A percentile compares a stretch with the other conserved stretches of the same genome.
phyloP scores from a whole-genome alignment of 768 basidiomycete genomes.

The Termitomyces sp. region DNA sequence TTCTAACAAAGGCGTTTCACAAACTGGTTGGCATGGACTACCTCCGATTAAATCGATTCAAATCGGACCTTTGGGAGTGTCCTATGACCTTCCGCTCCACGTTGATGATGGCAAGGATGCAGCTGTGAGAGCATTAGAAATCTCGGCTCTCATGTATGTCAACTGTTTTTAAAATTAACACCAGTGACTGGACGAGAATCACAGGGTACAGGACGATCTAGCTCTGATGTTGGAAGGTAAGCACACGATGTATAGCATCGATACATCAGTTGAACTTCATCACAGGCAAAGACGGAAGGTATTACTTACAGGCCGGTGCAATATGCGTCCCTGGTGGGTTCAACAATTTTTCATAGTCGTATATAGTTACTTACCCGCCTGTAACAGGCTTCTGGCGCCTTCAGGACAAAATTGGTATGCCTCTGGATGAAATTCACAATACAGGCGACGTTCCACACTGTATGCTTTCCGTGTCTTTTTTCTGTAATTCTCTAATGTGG shows the following conservation, averaged over 20 bases:
- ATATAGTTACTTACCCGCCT: not conserved
- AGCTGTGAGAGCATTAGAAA: conserved; percentile 51
- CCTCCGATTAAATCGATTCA: conserved; percentile 48
- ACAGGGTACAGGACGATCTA: conserved; percentile 52
- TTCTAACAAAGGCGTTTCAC: conserved; percentile 10
- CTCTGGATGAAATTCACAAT: conserved; percentile 68
- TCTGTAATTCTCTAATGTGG: not conserved
- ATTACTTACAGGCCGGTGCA: conserved; percentile 72
- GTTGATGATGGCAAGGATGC: conserved; percentile 27
- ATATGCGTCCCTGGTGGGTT: conserved; percentile 57
- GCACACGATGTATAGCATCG: conserved; percentile 4
- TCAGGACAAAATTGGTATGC: conserved; percentile 68
- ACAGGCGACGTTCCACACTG: conserved; percentile 71
- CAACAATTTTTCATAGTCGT: not conserved
- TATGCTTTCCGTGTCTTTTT: conserved; percentile 25
- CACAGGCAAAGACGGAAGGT: conserved; percentile 58
- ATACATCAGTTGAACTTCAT: not conserved
- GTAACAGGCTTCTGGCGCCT: conserved; percentile 68
- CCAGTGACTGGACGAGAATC: not conserved
- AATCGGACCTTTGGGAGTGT: conserved; percentile 42
- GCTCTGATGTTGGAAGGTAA: conserved; percentile 59
- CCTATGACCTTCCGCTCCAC: conserved; percentile 44
- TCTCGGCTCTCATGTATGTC: conserved; percentile 58
- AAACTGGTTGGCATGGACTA: conserved; percentile 39
- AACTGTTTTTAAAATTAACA: not conserved